Evolutionary conservation across 148 eudicot genomes (phyloP), one percentile per base, ranked within the genome.

Genomic region (Camellia japonica): DNA sequence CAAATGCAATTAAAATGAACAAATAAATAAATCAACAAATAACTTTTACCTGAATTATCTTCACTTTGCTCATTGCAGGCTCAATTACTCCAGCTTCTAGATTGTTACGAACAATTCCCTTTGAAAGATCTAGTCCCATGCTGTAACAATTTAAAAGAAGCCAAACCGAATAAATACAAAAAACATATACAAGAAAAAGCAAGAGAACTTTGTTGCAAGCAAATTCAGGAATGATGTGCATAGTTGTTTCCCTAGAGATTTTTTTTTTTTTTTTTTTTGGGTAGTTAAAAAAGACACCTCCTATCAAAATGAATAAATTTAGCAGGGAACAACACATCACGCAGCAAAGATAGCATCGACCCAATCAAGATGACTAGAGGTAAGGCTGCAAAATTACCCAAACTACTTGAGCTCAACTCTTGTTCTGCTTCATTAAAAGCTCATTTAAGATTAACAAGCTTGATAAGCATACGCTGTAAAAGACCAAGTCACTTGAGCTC

Each of bases 51-150:
- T 96, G 98, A 80, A 97, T 83, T 56, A 92, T 97, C 89, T 97
- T 97, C 54, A 97, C 95, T 92, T 96, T 96, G 91, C 99, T 96
- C 99, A 97, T 94, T 55, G 99, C 98, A 44, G 99, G 99, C 83
- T 97, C 98, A 77, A 97, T 92, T 42, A 97, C 99, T 66, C 99
- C 99, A 59, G 97, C 99, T 83, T 94, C 98, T 62, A 97, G 84
- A 83, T 97, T 97, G 91, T 97, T 97, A 38, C 98, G 90, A 10
- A 97, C 87, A 1, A 80, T 78, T 78, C 99, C 99, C 87, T 92
- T 92, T 84, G 83, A 84, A 38, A 97, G 86, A 88, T 97, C 99
- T 66, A 97, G 81, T 41, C 99, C 99, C 97, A 92, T 94, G 90
- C 99, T 97, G 88, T 64, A 16, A 54, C 71, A 66, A 74, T 30